Evolutionary conservation across 768 basidiomycete species (phyloP).

Genomic region (Xerocomus potaroensis): DNA sequence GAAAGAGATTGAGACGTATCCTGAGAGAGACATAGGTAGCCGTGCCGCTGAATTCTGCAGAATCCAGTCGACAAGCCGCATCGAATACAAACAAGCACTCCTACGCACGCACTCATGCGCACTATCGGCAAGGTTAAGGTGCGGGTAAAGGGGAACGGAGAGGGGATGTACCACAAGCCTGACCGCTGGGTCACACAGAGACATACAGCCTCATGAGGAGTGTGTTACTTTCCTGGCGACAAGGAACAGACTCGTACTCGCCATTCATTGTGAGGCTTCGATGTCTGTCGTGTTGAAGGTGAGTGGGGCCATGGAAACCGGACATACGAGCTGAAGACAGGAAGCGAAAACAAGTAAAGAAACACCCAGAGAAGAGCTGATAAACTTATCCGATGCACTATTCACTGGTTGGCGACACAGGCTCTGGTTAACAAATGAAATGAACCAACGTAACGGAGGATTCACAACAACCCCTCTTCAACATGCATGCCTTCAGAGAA

Average conservation of each 20-base stretch:
- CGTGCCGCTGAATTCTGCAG: constrained; percentile 24
- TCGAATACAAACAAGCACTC: background rate
- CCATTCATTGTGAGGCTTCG: constrained; percentile 21
- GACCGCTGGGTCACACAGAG: constrained; percentile 7
- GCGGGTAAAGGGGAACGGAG: background rate
- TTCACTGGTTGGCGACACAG: no score
- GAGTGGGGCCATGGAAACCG: constrained; percentile 10
- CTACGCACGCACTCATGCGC: constrained; percentile 10
- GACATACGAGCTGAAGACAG: background rate
- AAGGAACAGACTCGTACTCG: constrained; percentile 5
- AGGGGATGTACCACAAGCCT: constrained; percentile 21
- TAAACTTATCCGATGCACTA: no score
- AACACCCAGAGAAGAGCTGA: no score
- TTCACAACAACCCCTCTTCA: no score
- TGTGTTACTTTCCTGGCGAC: background rate
- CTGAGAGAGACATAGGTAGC: constrained; percentile 6
- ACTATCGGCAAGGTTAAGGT: no score
- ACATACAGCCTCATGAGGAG: constrained; percentile 4
- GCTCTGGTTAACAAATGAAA: no score
- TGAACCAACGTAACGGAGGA: no score
- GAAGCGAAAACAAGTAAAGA: no score
- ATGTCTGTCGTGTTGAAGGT: background rate
- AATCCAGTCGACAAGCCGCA: background rate
- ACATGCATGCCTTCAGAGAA: no score
- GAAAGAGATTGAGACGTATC: constrained; percentile 8